These are phyloP conservation scores for Chaetomium sp. DNA, from an alignment of 2,329 filamentous ascomycete genomes.

Conservation along the genomic window DNA sequence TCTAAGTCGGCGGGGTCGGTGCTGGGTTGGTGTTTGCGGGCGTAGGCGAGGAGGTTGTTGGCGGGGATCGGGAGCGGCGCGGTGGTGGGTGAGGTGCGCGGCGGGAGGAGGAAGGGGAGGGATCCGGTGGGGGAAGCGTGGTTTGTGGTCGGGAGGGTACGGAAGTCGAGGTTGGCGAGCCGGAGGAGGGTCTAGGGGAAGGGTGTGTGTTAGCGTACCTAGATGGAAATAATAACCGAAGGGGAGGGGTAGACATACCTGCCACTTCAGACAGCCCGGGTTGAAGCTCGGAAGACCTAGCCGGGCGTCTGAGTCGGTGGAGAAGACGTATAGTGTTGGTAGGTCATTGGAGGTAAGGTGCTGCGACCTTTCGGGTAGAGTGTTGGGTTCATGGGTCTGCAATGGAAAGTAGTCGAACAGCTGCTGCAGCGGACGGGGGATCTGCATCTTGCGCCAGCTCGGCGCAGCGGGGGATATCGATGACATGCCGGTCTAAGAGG, in stretches of 20 bases:
- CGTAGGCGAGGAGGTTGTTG: constrained; percentile 34
- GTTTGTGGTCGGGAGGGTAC: constrained; percentile 75
- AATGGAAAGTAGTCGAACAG: constrained; percentile 87
- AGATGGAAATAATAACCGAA: neutral
- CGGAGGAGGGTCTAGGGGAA: constrained; percentile 72
- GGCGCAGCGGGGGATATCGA: constrained; percentile 30
- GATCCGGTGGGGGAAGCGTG: constrained; percentile 87
- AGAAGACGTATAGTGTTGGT: constrained; percentile 76
- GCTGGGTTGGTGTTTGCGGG: constrained; percentile 15
- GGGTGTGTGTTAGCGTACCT: constrained; percentile 11
- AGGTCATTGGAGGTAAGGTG: constrained; percentile 41
- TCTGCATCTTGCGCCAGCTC: constrained; percentile 43
- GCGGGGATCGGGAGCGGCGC: constrained; percentile 36
- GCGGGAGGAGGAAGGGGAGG: constrained; percentile 80
- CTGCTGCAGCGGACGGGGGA: constrained; percentile 75
- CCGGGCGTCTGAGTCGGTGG: constrained; percentile 62
- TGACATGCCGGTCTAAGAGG: constrained; percentile 10
- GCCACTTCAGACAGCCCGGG: constrained; percentile 93
- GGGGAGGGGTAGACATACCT: constrained; percentile 60
- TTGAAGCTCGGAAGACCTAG: constrained; percentile 77
- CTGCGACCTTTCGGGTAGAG: constrained; percentile 65
- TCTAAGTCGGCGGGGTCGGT: constrained; percentile 22
- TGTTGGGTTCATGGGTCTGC: constrained; percentile 71
- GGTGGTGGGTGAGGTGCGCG: constrained; percentile 39
- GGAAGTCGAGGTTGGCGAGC: constrained; percentile 70